phyloP scores from a whole-genome alignment of 148 eudicot species.

The Bassia scoparia region DNA sequence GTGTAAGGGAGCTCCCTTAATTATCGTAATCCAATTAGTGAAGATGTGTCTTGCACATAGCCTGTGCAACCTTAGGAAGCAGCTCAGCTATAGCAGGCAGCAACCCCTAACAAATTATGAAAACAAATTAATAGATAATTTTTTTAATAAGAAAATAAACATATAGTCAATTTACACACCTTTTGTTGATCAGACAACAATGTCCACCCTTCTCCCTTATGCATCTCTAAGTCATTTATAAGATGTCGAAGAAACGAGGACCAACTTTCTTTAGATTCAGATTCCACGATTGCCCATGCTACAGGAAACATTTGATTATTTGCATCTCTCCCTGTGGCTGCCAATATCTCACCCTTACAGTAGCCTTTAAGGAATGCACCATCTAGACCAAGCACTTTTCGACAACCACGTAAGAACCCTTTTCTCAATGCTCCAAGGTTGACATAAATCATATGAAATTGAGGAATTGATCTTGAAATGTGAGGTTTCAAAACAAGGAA shows the following conservation, averaged over 20 bases:
- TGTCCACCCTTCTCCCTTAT: neutral
- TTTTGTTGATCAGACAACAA: neutral
- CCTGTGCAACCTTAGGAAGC: neutral
- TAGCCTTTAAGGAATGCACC: conserved; percentile 7
- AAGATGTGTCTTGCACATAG: conserved; percentile 8
- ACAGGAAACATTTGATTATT: neutral
- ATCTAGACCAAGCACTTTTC: neutral
- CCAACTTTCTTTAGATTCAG: conserved; percentile 5
- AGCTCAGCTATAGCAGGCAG: neutral
- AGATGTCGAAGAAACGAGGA: neutral
- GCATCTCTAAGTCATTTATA: neutral
- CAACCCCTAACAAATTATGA: neutral
- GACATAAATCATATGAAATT: conserved; percentile 7
- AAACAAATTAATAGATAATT: neutral
- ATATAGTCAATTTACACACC: neutral
- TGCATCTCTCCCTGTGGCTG: too few relatives aligned
- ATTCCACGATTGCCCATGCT: conserved; percentile 5
- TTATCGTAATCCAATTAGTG: neutral
- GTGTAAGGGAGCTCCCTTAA: neutral
- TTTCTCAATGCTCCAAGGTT: neutral
- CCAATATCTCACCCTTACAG: too few relatives aligned
- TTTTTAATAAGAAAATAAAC: too few relatives aligned
- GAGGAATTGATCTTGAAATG: neutral
- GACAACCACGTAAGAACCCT: neutral
- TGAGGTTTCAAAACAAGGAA: neutral